These are phyloP conservation scores for Debaryomyces sp. DNA, from an alignment of 1,139 yeast genomes.

Conservation along the genomic window DNA sequence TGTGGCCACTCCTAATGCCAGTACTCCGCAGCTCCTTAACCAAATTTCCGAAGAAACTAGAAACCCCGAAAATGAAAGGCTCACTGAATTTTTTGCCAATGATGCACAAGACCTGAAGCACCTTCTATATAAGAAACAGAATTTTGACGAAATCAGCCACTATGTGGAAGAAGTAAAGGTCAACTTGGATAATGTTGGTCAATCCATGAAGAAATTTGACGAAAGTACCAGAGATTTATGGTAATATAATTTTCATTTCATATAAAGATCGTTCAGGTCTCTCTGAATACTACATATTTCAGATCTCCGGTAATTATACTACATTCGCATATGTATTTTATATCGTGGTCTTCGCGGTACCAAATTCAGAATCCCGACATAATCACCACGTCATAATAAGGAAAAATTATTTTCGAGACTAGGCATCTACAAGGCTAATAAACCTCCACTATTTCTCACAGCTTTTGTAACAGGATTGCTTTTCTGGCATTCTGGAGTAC, in stretches of 20 bases:
- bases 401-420: neutral
- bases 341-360: neutral
- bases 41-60: conserved; percentile 12
- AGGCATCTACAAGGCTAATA: neutral
- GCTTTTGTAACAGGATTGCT: neutral
- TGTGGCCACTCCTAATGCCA: neutral
- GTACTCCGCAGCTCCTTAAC: neutral
- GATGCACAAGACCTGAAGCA: conserved; percentile 15
- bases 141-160: conserved; percentile 41
- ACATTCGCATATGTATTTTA: neutral
- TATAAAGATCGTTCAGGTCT: neutral
- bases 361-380: neutral
- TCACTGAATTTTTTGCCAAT: conserved; percentile 25
- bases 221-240: conserved; percentile 40
- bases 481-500: conserved; percentile 4
- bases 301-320: neutral
- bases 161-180: conserved; percentile 40
- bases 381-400: neutral
- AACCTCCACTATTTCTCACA: neutral
- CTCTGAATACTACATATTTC: neutral
- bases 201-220: conserved; percentile 46
- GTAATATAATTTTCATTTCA: conserved; percentile 16
- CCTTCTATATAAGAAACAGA: conserved; percentile 29
- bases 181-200: conserved; percentile 37
- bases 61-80: conserved; percentile 15